phyloP scores from a whole-genome alignment of 2,329 filamentous ascomycete genomes.

The Cladosporium velox region DNA sequence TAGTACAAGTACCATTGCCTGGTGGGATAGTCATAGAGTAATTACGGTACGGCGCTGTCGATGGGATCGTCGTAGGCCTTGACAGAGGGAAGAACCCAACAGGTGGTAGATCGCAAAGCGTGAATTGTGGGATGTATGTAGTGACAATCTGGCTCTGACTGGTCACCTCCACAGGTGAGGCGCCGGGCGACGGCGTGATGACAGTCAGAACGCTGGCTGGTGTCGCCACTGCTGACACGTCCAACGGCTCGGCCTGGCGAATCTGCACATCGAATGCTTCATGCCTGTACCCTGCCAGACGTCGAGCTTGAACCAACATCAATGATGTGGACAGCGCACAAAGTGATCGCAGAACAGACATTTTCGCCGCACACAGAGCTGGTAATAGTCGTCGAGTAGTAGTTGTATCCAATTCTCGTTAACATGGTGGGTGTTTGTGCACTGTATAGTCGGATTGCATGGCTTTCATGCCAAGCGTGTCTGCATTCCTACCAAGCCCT shows the following conservation, averaged over 20 bases:
- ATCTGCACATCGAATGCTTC: constrained; percentile 32
- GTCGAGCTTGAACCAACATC: constrained; percentile 28
- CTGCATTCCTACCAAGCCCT: constrained; percentile 33
- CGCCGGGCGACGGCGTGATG: constrained; percentile 47
- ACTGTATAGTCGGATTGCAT: constrained; percentile 8
- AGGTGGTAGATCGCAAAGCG: constrained; percentile 45
- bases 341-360: constrained; percentile 28
- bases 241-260: constrained; percentile 29
- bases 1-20: constrained; percentile 42
- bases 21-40: constrained; percentile 37
- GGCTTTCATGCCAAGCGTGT: constrained; percentile 13
- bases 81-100: constrained; percentile 38
- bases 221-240: constrained; percentile 26
- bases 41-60: constrained; percentile 42
- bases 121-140: constrained; percentile 46
- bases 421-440: constrained; percentile 1
- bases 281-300: constrained; percentile 33
- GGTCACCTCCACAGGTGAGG: constrained; percentile 44
- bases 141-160: constrained; percentile 47
- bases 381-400: constrained; percentile 10
- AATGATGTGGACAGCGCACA: constrained; percentile 24
- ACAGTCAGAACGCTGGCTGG: constrained; percentile 37
- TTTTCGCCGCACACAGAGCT: constrained; percentile 21
- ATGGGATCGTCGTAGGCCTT: constrained; percentile 34
- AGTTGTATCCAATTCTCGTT: constrained; percentile 4